Evolutionary conservation across 2,329 filamentous ascomycete species (phyloP), one percentile per base, ranked within the genome.

Genomic region (Trichoderma aggressivum): DNA sequence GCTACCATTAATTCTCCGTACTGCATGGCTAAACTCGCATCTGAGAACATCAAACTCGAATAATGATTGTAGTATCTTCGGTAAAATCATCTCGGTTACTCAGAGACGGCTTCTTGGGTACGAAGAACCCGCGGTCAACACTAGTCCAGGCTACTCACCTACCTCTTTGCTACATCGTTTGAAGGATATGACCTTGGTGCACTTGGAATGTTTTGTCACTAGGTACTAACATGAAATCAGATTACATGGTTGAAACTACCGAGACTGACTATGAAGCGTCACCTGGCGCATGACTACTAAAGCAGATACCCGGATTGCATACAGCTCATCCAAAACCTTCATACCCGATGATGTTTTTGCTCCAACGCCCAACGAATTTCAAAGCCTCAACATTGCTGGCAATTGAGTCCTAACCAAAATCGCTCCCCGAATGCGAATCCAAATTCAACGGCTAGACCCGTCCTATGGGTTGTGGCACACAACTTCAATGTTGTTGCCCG

Each of bases 401-500:
- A 50, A 21, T 6, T n/a, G 10, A 12, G 10, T 3, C 8, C n/a
- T n/a, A 21, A 10, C 7, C 43, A 50, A 50, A 4, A 50, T 12
- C n/a, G 21, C 16, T 11, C 18, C 56, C 32, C 26, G 18, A 8
- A 59, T 43, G 18, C 30, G 11, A 53, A 53, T 24, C 16, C 39
- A 43, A 43, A 43, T 24, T 24, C 47, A 53, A 21, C 47, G 11
- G 47, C 21, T 24, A 1, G 47, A 11, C n/a, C 43, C 1, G 7
- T 34, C 5, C 24, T 24, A 56, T 32, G 58, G 47, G n/a, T 26
- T 63, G 34, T 74, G 73, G 56, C 71, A 74, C 5, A 85, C 79
- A 65, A 81, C 81, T 77, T 88, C 86, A 58, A 87, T 81, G 73
- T 88, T 88, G 74, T 87, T 87, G 0, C 86, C 86, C 4, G 80